Conservation (phyloP, 441 rosid genomes). For the Kokia cookei region DNA sequence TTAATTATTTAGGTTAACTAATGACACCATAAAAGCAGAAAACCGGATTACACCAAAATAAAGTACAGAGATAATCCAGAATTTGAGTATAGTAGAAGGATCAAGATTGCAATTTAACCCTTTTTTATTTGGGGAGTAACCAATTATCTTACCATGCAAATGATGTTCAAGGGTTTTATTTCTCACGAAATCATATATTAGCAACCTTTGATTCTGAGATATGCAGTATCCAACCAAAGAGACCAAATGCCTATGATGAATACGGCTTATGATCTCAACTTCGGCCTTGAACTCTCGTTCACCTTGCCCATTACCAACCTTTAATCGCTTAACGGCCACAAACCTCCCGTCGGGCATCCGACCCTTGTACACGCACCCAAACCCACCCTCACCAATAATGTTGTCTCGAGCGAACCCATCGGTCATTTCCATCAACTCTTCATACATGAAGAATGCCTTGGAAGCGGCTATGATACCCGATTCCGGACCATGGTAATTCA, state of each 20-base stretch:
- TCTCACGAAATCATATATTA: slow-evolving; percentile 79
- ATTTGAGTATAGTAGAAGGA: too few species aligned
- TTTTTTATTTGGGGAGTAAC: not conserved
- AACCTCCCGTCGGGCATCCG: slow-evolving; percentile 39
- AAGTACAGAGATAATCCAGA: too few species aligned
- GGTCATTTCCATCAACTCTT: slow-evolving; percentile 70
- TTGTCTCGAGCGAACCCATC: slow-evolving; percentile 61
- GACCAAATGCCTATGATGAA: slow-evolving; percentile 87
- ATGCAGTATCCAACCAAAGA: slow-evolving; percentile 80
- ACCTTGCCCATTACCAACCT: slow-evolving; percentile 84
- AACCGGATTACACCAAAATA: too few species aligned
- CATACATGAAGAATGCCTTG: slow-evolving; percentile 55
- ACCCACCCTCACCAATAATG: slow-evolving; percentile 88
- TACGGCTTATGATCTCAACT: slow-evolving; percentile 87
- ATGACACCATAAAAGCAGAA: too few species aligned
- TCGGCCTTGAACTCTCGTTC: slow-evolving; percentile 87
- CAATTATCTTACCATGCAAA: slow-evolving; percentile 32
- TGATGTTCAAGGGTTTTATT: slow-evolving; percentile 85
- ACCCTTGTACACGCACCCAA: slow-evolving; percentile 79
- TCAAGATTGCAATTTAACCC: too few species aligned
- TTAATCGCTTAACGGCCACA: slow-evolving; percentile 84
- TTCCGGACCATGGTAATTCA: slow-evolving; percentile 27
- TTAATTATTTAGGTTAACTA: too few species aligned
- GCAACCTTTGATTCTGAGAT: slow-evolving; percentile 54
- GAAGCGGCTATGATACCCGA: slow-evolving; percentile 34